Conservation (phyloP, 768 basidiomycete genomes). For the Lentinula detonsa region DNA sequence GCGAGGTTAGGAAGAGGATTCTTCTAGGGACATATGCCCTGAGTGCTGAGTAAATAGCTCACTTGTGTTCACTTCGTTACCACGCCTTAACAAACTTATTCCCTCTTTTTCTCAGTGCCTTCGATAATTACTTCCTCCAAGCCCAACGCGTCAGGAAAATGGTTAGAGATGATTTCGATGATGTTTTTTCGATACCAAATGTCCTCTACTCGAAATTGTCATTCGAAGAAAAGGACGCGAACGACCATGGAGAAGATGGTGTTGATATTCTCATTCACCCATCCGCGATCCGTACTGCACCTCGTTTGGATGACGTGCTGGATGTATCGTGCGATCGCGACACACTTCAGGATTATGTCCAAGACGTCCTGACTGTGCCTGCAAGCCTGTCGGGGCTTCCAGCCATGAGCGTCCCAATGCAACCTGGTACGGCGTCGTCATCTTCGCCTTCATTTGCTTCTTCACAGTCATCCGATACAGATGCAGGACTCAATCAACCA, state of each 20-base stretch:
- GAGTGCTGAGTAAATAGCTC: slow-evolving; percentile 71
- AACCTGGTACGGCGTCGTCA: slow-evolving; percentile 29
- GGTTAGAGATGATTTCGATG: slow-evolving; percentile 69
- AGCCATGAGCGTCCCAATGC: slow-evolving; percentile 64
- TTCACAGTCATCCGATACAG: background rate
- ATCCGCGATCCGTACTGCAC: slow-evolving; percentile 83
- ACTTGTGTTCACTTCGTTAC: background rate
- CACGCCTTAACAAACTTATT: background rate
- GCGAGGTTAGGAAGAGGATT: slow-evolving; percentile 82
- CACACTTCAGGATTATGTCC: slow-evolving; percentile 62
- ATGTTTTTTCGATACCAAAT: slow-evolving; percentile 58
- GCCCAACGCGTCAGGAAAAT: slow-evolving; percentile 75
- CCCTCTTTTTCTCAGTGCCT: slow-evolving; percentile 38
- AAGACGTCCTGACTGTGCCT: slow-evolving; percentile 89
- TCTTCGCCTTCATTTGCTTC: background rate
- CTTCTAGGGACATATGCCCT: slow-evolving; percentile 88
- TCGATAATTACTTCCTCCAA: slow-evolving; percentile 95
- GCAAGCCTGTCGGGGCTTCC: slow-evolving; percentile 89
- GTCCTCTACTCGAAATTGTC: slow-evolving; percentile 25
- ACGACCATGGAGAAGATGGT: slow-evolving; percentile 16
- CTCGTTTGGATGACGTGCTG: slow-evolving; percentile 32
- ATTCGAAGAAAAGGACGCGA: background rate
- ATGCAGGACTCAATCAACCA: background rate
- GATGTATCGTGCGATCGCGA: slow-evolving; percentile 8
- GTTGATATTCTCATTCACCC: slow-evolving; percentile 87